A percentile compares a stretch with the other conserved stretches of the same genome.
phyloP scores from a whole-genome alignment of 2,329 filamentous ascomycete genomes.

The Alternaria dauci region DNA sequence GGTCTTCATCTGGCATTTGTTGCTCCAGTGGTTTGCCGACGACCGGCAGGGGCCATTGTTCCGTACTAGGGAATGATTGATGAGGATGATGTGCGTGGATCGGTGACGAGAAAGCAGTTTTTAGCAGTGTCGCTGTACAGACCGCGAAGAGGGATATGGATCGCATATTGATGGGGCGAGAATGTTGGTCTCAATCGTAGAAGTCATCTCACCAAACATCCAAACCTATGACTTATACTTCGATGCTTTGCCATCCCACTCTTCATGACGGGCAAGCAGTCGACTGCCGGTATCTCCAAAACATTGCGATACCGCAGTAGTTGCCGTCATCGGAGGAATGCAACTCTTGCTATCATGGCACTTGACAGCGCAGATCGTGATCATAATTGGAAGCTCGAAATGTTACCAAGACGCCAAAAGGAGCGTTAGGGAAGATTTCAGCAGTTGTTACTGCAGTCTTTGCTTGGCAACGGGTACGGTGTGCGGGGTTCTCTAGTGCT shows the following conservation, averaged over 20 bases:
- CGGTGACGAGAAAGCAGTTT: conserved; percentile 18
- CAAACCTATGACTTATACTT: neutral
- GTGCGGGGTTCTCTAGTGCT: conserved; percentile 13
- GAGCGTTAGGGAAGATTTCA: conserved; percentile 6
- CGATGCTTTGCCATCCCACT: conserved; percentile 15
- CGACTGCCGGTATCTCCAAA: conserved; percentile 22
- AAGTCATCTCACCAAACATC: neutral
- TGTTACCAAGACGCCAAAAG: conserved; percentile 25
- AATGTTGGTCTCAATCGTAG: neutral
- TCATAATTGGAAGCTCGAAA: conserved; percentile 31
- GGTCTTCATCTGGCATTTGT: conserved; percentile 50
- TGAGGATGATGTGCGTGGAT: conserved; percentile 22
- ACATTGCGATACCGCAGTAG: conserved; percentile 6
- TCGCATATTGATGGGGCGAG: conserved; percentile 21
- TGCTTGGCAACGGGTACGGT: conserved; percentile 22
- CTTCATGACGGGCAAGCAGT: conserved; percentile 3
- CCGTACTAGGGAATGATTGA: conserved; percentile 22
- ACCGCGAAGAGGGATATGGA: conserved; percentile 11
- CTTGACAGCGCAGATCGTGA: conserved; percentile 16
- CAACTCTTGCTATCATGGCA: conserved; percentile 7
- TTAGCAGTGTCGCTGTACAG: conserved; percentile 14
- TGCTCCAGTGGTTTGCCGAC: conserved; percentile 43
- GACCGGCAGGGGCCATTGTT: conserved; percentile 49
- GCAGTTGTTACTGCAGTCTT: conserved; percentile 6
- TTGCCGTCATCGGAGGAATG: conserved; percentile 19